Percentiles rank a stretch among this genome's conserved stretches.
These are phyloP conservation scores for Bonia amplexicaulis DNA, from an alignment of 176 grass and related monocot species.

Conservation along the genomic window DNA sequence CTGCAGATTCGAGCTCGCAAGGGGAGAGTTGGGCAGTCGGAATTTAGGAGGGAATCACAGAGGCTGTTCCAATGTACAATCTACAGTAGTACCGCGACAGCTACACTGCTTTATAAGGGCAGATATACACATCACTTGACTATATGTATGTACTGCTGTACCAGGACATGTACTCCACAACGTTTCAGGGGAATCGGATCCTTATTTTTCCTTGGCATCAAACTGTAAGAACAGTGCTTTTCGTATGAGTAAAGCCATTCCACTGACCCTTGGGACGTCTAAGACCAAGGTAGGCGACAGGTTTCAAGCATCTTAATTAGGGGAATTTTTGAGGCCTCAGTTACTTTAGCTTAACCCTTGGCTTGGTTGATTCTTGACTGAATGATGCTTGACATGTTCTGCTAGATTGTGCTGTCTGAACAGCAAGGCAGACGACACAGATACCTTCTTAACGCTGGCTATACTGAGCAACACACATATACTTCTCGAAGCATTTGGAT, in stretches of 20 bases:
- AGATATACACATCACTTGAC: not conserved
- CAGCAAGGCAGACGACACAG: conserved; percentile 8
- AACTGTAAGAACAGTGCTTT: not conserved
- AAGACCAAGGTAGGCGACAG: not conserved
- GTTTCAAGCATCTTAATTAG: not conserved
- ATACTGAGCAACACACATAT: conserved; percentile 5
- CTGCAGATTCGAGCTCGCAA: not conserved
- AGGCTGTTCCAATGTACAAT: not conserved
- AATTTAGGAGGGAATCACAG: not conserved
- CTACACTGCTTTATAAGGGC: not conserved
- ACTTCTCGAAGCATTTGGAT: conserved; percentile 18
- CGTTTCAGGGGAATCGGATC: not conserved
- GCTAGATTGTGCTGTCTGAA: not conserved
- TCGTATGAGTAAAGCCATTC: not conserved
- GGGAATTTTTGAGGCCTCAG: not conserved
- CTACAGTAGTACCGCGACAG: not conserved
- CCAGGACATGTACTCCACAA: not conserved
- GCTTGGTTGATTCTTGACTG: not conserved
- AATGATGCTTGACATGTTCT: conserved; percentile 6
- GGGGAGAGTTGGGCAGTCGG: not conserved
- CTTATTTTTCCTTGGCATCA: not conserved
- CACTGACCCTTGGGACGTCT: not conserved
- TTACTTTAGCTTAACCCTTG: not conserved
- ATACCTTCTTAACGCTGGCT: conserved; percentile 15
- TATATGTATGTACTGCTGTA: not conserved